Conservation (phyloP, 495 filamentous ascomycete species). For the Hypoxylon fragiforme region DNA sequence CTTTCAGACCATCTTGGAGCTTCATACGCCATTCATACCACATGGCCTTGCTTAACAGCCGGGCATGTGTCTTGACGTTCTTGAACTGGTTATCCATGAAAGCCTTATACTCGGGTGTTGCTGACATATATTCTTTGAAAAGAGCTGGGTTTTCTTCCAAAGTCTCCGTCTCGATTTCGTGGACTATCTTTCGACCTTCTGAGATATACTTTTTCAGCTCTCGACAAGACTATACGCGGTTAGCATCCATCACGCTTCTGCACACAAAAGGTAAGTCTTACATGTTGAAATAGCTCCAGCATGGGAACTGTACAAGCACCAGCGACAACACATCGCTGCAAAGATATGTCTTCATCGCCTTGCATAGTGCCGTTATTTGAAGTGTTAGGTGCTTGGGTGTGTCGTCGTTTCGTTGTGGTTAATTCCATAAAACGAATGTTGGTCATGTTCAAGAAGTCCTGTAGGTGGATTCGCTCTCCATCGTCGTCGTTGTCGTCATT, state of each 20-base stretch:
- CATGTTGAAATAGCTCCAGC: constrained; percentile 92
- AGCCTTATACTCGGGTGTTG: constrained; percentile 77
- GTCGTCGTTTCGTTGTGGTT: constrained; percentile 84
- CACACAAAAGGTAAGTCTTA: constrained; percentile 46
- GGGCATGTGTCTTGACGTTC: constrained; percentile 89
- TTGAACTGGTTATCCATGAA: constrained; percentile 97
- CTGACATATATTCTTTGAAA: constrained; percentile 87
- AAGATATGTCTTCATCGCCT: constrained; percentile 54
- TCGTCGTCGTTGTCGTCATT: no score
- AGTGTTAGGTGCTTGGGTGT: constrained; percentile 69
- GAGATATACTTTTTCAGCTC: constrained; percentile 94
- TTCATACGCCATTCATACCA: constrained; percentile 99
- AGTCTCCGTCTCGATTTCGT: constrained; percentile 84
- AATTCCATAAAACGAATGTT: constrained; percentile 97
- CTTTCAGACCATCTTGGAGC: constrained; percentile 78
- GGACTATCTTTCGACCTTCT: constrained; percentile 83
- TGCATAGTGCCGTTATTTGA: constrained; percentile 43
- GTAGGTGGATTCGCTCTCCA: constrained; percentile 74
- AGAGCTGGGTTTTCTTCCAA: constrained; percentile 85
- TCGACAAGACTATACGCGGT: constrained; percentile 70
- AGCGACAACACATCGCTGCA: constrained; percentile 82
- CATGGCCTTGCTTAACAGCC: constrained; percentile 85
- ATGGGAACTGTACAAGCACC: constrained; percentile 90
- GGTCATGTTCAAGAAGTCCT: constrained; percentile 93
- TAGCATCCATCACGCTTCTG: constrained; percentile 31